These are phyloP conservation scores for Ustilago crameri DNA, from an alignment of 1,284 basidiomycete species.

Conservation along the genomic window DNA sequence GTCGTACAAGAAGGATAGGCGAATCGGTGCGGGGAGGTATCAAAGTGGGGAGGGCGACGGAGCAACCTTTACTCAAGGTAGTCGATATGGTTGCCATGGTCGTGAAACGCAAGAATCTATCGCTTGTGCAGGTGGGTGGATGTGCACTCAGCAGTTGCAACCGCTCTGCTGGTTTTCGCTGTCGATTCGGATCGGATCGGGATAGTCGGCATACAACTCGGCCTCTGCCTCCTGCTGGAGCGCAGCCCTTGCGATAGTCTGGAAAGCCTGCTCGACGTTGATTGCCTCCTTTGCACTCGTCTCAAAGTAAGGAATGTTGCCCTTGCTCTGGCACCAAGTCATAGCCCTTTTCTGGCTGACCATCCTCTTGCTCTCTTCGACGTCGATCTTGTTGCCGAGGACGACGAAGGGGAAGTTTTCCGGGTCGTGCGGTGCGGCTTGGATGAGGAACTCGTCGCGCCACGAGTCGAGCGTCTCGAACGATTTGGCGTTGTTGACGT, in stretches of 20 bases:
- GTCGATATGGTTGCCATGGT: too few species aligned
- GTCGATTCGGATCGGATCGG: slow-evolving; percentile 97
- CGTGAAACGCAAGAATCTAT: too few species aligned
- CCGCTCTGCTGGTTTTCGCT: slow-evolving; percentile 89
- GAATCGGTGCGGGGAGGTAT: slow-evolving; percentile 7
- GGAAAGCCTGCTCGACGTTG: slow-evolving; percentile 99
- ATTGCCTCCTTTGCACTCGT: slow-evolving; percentile 99
- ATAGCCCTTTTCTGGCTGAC: slow-evolving; percentile 99
- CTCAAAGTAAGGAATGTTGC: slow-evolving; percentile 99
- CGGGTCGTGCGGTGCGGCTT: slow-evolving; percentile 96
- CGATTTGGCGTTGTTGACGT: slow-evolving; percentile 97
- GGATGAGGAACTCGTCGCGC: slow-evolving; percentile 68
- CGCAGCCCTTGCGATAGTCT: slow-evolving; percentile 98
- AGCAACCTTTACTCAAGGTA: too few species aligned
- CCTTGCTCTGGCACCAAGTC: slow-evolving; percentile 99
- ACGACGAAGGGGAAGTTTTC: slow-evolving; percentile 96
- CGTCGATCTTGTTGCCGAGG: slow-evolving; percentile 99
- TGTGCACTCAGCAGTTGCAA: slow-evolving; percentile 87
- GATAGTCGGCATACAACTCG: slow-evolving; percentile 96
- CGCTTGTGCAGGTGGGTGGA: too few species aligned
- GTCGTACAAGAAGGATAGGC: not conserved
- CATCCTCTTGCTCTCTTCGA: slow-evolving; percentile 98
- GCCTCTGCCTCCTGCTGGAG: slow-evolving; percentile 96
- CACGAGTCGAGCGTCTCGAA: slow-evolving; percentile 80
- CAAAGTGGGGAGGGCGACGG: too few species aligned